Base-by-base conservation (phyloP, 768 basidiomycete species). In the Pleurotus ostreatus region DNA sequence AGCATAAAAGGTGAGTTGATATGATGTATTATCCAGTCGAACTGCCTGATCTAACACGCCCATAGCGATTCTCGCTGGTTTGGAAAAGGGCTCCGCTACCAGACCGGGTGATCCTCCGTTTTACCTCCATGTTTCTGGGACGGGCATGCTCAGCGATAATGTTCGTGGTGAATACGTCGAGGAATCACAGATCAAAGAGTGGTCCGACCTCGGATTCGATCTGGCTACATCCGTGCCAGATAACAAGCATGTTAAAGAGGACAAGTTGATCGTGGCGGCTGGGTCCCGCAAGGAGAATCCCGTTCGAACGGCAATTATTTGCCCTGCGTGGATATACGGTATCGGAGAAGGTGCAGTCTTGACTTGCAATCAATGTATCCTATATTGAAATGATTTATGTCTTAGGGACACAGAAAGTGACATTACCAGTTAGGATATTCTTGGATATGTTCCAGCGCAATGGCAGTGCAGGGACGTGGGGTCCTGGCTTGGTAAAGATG, bases 61-160 rank as follows among this genome's bases (percentile, higher is more conserved):
- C 26, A 34, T 55, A 73, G 77, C 74, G 1, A 76, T 68, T 22
- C 68, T 78, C 2, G 63, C 62, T 1, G 77, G 74, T 11, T 63
- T 78, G 13, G 68, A 73, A 59, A 69, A 61, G n/a, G 67, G 66
- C 55, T 71, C 74, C 13, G 65, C 62, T n/a, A 61, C 59, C 25
- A 62, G 69, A 11, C 72, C 72, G 1, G 73, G 66, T 11, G 68
- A 70, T 23, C 72, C 75, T 1, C 78, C 77, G 0, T 55, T 78
- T 22, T 79, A 76, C 53, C 67, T 79, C 46, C 76, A 79, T 40
- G 63, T 76, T 16, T 77, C 77, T 1, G 77, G 78, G 2, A 63
- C 66, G 9, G 76, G 71, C 16, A 71, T 79, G 45, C 46, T 70
- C 34, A 70, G 71, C 54, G 73, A 78, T 64, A 73, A 73, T 55